Evolutionary conservation across 495 filamentous ascomycete species (phyloP).

Genomic region (Penicillium ochrochloron): DNA sequence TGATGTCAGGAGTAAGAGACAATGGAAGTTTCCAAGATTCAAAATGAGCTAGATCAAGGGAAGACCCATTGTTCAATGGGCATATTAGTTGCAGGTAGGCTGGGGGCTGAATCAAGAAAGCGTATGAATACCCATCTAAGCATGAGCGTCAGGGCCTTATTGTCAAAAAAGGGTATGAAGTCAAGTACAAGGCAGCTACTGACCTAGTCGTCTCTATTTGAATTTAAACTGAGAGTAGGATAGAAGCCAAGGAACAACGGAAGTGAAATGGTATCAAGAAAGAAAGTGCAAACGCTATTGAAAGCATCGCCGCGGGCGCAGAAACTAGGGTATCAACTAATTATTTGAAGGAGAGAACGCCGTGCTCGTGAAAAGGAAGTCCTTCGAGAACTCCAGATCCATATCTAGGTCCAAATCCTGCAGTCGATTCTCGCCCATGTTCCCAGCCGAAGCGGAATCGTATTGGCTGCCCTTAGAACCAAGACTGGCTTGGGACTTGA

Average conservation of each 20-base stretch:
- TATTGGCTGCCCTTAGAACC: conserved; percentile 18
- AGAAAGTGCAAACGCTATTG: neutral
- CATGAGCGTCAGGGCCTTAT: neutral
- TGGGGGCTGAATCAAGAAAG: neutral
- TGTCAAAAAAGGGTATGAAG: neutral
- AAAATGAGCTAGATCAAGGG: too few species aligned
- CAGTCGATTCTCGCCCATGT: conserved; percentile 31
- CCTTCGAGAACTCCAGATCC: conserved; percentile 47
- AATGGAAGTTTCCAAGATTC: neutral
- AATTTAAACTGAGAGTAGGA: neutral
- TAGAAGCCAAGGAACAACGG: neutral
- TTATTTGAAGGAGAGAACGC: conserved; percentile 37
- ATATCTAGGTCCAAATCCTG: conserved; percentile 41
- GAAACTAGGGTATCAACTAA: neutral
- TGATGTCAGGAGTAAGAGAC: neutral
- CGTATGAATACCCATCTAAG: neutral
- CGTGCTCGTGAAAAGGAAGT: conserved; percentile 43
- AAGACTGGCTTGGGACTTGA: conserved; percentile 25
- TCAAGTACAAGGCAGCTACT: neutral
- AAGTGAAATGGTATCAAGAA: neutral
- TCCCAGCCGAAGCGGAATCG: neutral
- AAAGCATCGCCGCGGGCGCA: neutral
- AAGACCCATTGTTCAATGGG: neutral
- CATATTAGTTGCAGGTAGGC: neutral
- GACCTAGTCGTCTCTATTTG: neutral